Conservation (phyloP, 139 green algal species). For the Microglena sp. region DNA sequence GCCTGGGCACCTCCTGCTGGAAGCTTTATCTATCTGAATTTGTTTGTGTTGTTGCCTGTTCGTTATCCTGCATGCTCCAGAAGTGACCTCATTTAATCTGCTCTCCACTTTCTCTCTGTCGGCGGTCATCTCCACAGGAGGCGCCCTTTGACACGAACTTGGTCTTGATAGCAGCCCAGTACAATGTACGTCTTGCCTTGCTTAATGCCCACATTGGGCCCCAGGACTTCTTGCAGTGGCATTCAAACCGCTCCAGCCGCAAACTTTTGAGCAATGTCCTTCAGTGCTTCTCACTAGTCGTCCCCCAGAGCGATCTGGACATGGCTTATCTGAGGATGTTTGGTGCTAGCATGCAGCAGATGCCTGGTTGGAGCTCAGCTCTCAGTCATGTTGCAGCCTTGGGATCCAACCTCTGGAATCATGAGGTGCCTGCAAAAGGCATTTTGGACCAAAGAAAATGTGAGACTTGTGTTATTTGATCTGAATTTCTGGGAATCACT, state of each 20-base stretch:
- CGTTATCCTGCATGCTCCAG: neutral
- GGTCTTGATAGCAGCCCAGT: conserved; percentile 16
- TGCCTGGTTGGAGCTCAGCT: conserved; percentile 55
- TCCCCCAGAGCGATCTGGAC: conserved; percentile 17
- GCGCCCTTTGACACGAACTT: conserved; percentile 37
- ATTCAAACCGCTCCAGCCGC: neutral
- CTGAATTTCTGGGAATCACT: too few species aligned
- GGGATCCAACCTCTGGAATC: conserved; percentile 33
- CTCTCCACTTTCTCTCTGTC: neutral
- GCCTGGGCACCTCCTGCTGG: neutral
- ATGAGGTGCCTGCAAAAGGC: too few species aligned
- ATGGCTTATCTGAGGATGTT: conserved; percentile 52
- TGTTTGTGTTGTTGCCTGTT: neutral
- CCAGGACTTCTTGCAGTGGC: neutral
- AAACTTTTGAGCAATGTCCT: neutral
- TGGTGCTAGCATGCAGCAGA: conserved; percentile 40
- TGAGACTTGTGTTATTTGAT: too few species aligned
- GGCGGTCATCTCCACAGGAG: conserved; percentile 18
- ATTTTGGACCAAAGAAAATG: too few species aligned
- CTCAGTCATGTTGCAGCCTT: conserved; percentile 45
- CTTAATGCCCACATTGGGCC: conserved; percentile 30
- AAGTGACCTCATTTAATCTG: neutral
- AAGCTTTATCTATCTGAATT: neutral
- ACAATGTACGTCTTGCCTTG: conserved; percentile 33
- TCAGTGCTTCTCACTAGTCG: neutral